A percentile compares a stretch with the other conserved stretches of the same genome.
These are phyloP conservation scores for Camelina neglecta DNA, from an alignment of 345 rosid genomes.

Conservation along the genomic window DNA sequence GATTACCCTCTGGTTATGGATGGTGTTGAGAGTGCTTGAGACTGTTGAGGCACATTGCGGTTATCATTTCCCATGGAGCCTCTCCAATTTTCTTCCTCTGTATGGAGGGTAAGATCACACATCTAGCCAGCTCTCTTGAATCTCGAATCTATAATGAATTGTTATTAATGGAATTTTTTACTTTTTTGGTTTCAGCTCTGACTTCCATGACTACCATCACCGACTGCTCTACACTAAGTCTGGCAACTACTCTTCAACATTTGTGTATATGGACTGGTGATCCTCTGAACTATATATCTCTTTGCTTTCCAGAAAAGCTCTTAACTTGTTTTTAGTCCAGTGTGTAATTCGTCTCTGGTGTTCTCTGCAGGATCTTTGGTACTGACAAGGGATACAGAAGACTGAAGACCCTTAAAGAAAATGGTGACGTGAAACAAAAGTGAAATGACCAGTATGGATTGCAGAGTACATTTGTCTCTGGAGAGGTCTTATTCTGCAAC, in stretches of 20 bases:
- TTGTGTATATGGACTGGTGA: slow-evolving; percentile 97
- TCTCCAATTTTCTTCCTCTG: slow-evolving; percentile 84
- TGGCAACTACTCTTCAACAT: slow-evolving; percentile 96
- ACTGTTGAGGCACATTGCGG: slow-evolving; percentile 99
- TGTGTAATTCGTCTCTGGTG: neutral
- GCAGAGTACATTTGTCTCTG: slow-evolving; percentile 32
- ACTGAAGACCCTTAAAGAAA: slow-evolving; percentile 68
- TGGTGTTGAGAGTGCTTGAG: slow-evolving; percentile 93
- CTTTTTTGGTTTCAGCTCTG: slow-evolving; percentile 59
- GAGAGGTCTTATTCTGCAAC: slow-evolving; percentile 36
- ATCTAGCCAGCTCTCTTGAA: slow-evolving; percentile 1
- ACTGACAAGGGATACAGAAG: slow-evolving; percentile 95
- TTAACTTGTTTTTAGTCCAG: neutral
- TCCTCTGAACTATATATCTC: slow-evolving; percentile 26
- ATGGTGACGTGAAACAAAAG: slow-evolving; percentile 36
- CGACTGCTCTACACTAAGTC: slow-evolving; percentile 96
- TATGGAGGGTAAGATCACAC: slow-evolving; percentile 85
- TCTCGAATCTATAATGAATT: neutral
- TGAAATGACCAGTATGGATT: slow-evolving; percentile 24
- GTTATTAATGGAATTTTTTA: neutral
- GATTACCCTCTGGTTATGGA: slow-evolving; percentile 94
- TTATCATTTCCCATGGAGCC: slow-evolving; percentile 99
- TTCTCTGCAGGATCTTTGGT: slow-evolving; percentile 76
- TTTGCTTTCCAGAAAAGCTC: neutral
- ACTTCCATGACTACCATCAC: slow-evolving; percentile 99